These are phyloP conservation scores for Aspergillus terreus DNA, from an alignment of 2,329 filamentous ascomycete species.

Conservation along the genomic window DNA sequence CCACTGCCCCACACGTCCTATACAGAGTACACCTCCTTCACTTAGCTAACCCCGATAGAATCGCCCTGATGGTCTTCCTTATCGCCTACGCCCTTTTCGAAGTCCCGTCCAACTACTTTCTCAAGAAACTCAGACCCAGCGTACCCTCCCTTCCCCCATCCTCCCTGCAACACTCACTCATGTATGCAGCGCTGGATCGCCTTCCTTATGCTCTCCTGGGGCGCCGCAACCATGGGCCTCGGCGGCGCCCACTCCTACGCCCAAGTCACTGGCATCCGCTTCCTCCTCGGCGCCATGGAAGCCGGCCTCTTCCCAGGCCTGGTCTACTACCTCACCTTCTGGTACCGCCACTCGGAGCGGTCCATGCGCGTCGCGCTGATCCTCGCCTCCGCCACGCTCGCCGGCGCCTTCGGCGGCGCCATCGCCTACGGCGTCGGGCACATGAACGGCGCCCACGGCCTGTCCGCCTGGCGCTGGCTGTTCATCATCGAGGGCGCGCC, in stretches of 20 bases:
- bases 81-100: constrained; percentile 50
- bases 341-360: constrained; percentile 55
- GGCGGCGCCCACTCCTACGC: constrained; percentile 43
- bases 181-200: constrained; percentile 42
- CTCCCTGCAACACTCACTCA: neutral
- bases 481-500: constrained; percentile 45
- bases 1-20: neutral
- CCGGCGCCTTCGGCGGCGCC: constrained; percentile 52
- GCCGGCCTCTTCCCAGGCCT: constrained; percentile 50
- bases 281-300: constrained; percentile 50
- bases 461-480: constrained; percentile 46
- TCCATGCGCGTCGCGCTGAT: constrained; percentile 56
- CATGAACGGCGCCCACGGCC: constrained; percentile 27
- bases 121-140: constrained; percentile 47
- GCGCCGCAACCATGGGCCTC: constrained; percentile 46
- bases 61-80: constrained; percentile 47
- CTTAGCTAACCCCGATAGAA: constrained; percentile 20
- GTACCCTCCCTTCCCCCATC: constrained; percentile 18
- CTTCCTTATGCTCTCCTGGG: constrained; percentile 50
- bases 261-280: constrained; percentile 44
- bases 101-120: constrained; percentile 48
- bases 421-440: constrained; percentile 52
- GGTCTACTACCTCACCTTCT: constrained; percentile 50
- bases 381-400: constrained; percentile 54
- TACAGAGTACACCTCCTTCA: neutral